Percentiles rank a stretch among this genome's conserved stretches.
These are phyloP conservation scores for Metarhizium robertsii DNA, from an alignment of 2,329 filamentous ascomycete species.

Conservation along the genomic window DNA sequence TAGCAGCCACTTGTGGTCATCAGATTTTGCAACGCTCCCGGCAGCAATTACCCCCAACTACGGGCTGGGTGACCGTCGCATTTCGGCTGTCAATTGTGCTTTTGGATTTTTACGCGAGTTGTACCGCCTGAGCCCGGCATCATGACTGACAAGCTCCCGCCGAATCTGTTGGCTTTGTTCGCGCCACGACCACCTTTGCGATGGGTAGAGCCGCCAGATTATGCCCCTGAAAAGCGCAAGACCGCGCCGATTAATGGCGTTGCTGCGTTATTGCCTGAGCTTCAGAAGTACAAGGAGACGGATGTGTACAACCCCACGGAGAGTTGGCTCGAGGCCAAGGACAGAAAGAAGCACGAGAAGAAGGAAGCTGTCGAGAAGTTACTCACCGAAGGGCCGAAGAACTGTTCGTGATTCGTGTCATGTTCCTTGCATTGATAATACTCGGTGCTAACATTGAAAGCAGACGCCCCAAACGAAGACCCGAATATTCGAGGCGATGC, in stretches of 20 bases:
- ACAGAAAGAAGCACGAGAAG: slow-evolving; percentile 77
- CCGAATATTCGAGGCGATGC: slow-evolving; percentile 85
- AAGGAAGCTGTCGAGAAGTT: slow-evolving; percentile 56
- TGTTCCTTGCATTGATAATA: not conserved
- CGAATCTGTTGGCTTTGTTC: slow-evolving; percentile 87
- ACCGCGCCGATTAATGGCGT: slow-evolving; percentile 66
- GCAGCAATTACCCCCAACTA: not conserved
- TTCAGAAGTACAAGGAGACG: slow-evolving; percentile 69
- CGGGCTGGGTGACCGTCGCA: not conserved
- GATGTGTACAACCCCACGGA: slow-evolving; percentile 75
- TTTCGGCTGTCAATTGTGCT: not conserved
- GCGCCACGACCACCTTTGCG: slow-evolving; percentile 85
- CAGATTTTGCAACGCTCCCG: not conserved
- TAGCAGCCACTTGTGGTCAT: not conserved
- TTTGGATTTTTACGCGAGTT: not conserved
- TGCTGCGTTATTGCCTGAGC: slow-evolving; percentile 62
- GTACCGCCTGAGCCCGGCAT: slow-evolving; percentile 2
- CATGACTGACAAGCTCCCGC: slow-evolving; percentile 96
- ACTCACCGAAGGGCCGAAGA: slow-evolving; percentile 52
- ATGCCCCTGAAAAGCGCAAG: slow-evolving; percentile 71
- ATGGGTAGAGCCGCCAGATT: slow-evolving; percentile 76
- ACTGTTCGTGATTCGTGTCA: slow-evolving; percentile 46
- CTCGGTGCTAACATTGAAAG: not conserved
- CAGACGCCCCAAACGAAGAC: slow-evolving; percentile 77
- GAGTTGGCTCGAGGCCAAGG: slow-evolving; percentile 83